phyloP scores from a whole-genome alignment of 805 yeast genomes.

The Cyberlindnera mrakii region DNA sequence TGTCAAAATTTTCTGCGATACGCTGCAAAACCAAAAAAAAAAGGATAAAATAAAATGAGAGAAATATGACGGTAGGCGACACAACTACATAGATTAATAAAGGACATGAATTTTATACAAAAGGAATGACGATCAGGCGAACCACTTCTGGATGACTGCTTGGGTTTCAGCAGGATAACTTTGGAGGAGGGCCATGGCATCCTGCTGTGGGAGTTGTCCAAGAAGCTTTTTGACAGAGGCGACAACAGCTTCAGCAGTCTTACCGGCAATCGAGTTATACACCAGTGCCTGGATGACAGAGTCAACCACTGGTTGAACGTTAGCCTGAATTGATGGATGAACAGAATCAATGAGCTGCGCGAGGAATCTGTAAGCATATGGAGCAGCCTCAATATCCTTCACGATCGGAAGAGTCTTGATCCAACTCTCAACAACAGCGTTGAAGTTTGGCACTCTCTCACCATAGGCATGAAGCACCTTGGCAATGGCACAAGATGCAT shows the following conservation, averaged over 20 bases:
- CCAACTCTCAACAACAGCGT: constrained; percentile 69
- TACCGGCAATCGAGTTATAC: constrained; percentile 62
- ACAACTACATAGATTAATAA: too few species aligned
- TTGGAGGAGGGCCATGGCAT: constrained; percentile 58
- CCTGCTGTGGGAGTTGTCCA: constrained; percentile 58
- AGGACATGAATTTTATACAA: background rate
- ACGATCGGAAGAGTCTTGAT: constrained; percentile 72
- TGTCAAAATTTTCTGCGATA: constrained; percentile 5
- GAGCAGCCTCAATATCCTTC: constrained; percentile 85
- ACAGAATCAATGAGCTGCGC: constrained; percentile 62
- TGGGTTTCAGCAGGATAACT: constrained; percentile 58
- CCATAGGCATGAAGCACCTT: constrained; percentile 68
- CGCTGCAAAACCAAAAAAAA: too few species aligned
- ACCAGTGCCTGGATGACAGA: constrained; percentile 68
- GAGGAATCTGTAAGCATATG: constrained; percentile 72
- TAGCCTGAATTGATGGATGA: constrained; percentile 51
- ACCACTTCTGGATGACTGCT: constrained; percentile 55
- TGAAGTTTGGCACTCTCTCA: constrained; percentile 51
- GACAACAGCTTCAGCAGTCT: constrained; percentile 62
- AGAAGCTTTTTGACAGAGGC: constrained; percentile 58
- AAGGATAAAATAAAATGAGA: too few species aligned
- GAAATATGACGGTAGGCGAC: too few species aligned
- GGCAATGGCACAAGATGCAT: constrained; percentile 76
- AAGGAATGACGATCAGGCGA: constrained; percentile 26
- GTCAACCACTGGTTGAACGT: constrained; percentile 58